Conservation (phyloP, 2,329 filamentous ascomycete genomes). For the Penicillium sp. region DNA sequence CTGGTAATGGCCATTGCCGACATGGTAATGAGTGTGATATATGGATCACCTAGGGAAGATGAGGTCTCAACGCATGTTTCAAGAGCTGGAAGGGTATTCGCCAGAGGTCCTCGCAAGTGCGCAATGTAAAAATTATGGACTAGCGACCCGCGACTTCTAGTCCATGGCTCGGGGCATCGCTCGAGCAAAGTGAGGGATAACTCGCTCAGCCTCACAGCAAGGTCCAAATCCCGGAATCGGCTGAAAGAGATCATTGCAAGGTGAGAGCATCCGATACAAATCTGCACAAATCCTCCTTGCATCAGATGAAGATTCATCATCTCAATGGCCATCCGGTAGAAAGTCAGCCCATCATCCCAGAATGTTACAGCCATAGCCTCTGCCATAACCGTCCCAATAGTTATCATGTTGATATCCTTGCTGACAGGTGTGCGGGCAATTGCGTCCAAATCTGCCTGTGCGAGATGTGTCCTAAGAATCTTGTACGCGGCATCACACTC, state of each 20-base stretch:
- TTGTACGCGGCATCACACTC: constrained; percentile 79
- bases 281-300: constrained; percentile 60
- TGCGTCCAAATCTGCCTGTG: constrained; percentile 57
- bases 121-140: constrained; percentile 65
- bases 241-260: constrained; percentile 61
- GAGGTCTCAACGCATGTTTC: constrained; percentile 62
- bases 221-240: constrained; percentile 62
- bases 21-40: constrained; percentile 62
- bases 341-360: constrained; percentile 64
- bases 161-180: constrained; percentile 58
- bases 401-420: constrained; percentile 48
- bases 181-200: constrained; percentile 59
- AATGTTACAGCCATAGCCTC: constrained; percentile 64
- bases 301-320: constrained; percentile 62
- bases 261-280: constrained; percentile 63
- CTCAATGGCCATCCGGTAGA: constrained; percentile 64
- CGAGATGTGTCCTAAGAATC: constrained; percentile 63
- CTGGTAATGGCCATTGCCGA: constrained; percentile 63
- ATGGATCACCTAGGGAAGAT: constrained; percentile 62
- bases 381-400: constrained; percentile 60
- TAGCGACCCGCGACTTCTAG: constrained; percentile 60
- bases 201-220: constrained; percentile 59
- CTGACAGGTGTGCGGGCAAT: constrained; percentile 47
- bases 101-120: constrained; percentile 60
- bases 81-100: constrained; percentile 57